Evolutionary conservation across 2,329 filamentous ascomycete species (phyloP).

Genomic region (Aureobasidium sp.): DNA sequence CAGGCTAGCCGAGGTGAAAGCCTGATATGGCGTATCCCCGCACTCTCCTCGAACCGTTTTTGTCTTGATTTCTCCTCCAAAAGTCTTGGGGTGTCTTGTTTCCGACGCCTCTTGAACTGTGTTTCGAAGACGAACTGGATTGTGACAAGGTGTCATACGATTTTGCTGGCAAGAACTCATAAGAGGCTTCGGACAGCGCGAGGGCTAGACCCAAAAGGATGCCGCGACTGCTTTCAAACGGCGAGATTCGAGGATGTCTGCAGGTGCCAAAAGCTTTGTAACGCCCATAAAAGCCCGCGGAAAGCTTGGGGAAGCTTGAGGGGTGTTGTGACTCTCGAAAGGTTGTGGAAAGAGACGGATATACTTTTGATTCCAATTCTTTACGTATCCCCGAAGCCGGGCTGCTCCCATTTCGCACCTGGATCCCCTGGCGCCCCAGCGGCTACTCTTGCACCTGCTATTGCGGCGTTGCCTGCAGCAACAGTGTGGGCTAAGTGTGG

Average conservation of each 20-base stretch:
- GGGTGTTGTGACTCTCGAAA: neutral
- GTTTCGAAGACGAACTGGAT: neutral
- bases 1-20: neutral
- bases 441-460: slow-evolving; percentile 4
- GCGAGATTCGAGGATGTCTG: neutral
- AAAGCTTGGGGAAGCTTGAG: slow-evolving; percentile 9
- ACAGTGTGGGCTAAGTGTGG: slow-evolving; percentile 3
- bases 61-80: neutral
- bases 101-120: neutral
- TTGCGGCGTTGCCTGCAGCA: slow-evolving; percentile 3
- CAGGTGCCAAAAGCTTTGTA: neutral
- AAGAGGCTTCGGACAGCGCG: neutral
- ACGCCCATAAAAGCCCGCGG: neutral
- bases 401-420: slow-evolving; percentile 10
- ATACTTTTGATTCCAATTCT: neutral
- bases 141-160: neutral
- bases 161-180: neutral
- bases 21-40: neutral
- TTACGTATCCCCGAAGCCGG: slow-evolving; percentile 6
- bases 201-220: neutral
- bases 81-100: neutral
- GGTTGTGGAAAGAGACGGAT: neutral
- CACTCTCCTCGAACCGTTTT: neutral
- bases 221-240: neutral
- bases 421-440: neutral